Conservation (phyloP, 2,329 filamentous ascomycete genomes). For the Geoglossum cookeanum region DNA sequence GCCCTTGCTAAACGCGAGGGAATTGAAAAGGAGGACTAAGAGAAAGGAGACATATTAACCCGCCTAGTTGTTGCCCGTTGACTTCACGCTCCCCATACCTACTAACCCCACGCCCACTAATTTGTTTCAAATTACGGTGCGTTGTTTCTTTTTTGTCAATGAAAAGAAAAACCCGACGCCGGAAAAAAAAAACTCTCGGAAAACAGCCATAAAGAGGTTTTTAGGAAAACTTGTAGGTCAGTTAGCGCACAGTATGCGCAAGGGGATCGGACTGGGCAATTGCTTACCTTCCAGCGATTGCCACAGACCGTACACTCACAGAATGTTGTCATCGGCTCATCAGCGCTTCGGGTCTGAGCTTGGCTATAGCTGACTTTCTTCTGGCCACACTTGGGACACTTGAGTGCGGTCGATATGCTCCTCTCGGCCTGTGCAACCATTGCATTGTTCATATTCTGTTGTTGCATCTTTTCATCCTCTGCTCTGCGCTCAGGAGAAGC, state of each 20-base stretch:
- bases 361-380: conserved; percentile 92
- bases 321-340: conserved; percentile 63
- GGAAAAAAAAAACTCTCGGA: neutral
- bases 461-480: conserved; percentile 55
- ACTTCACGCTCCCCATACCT: too few relatives aligned
- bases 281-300: conserved; percentile 50
- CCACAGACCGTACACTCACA: conserved; percentile 53
- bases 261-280: neutral
- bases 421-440: conserved; percentile 87
- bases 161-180: too few relatives aligned
- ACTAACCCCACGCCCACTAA: too few relatives aligned
- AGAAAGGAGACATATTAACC: too few relatives aligned
- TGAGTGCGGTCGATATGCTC: conserved; percentile 70
- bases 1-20: too few relatives aligned
- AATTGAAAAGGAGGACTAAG: too few relatives aligned
- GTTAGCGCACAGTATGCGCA: conserved; percentile 3
- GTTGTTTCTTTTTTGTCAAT: too few relatives aligned
- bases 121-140: too few relatives aligned
- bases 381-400: conserved; percentile 82
- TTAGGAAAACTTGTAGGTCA: neutral
- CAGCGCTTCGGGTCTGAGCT: conserved; percentile 84
- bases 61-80: too few relatives aligned
- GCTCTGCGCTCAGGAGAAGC: conserved; percentile 68
- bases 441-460: conserved; percentile 92
- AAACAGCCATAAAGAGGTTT: neutral